phyloP scores from a whole-genome alignment of 176 grass and related monocot species.

The Hyparrhenia diplandra region DNA sequence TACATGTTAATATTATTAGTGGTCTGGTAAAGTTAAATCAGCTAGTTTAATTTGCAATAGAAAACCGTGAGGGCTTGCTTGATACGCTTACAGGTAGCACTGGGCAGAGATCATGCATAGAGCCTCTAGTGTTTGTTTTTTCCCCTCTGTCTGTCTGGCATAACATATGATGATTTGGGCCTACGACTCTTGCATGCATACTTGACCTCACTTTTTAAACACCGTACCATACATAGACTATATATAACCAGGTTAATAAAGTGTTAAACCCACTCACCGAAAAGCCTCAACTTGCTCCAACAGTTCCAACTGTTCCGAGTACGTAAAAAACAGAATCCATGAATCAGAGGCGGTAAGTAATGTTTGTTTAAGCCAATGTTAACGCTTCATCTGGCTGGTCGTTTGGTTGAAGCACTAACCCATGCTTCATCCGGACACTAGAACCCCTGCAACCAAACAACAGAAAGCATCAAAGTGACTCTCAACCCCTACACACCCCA shows the following conservation, averaged over 20 bases:
- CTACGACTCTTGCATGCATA: slow-evolving; percentile 15
- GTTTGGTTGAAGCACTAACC: slow-evolving; percentile 37
- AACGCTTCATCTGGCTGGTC: slow-evolving; percentile 39
- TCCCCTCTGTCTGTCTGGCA: neutral
- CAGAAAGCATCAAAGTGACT: slow-evolving; percentile 41
- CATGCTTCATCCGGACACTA: neutral
- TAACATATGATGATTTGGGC: slow-evolving; percentile 22
- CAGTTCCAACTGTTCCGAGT: slow-evolving; percentile 13
- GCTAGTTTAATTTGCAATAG: too few relatives aligned
- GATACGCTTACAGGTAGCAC: slow-evolving; percentile 13
- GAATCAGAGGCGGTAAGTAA: slow-evolving; percentile 4
- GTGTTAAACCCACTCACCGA: slow-evolving; percentile 18
- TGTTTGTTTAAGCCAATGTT: slow-evolving; percentile 25
- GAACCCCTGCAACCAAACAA: slow-evolving; percentile 37
- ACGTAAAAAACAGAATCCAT: slow-evolving; percentile 48
- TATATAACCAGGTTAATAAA: slow-evolving; percentile 20
- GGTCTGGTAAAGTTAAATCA: neutral
- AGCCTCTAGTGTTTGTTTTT: slow-evolving; percentile 20
- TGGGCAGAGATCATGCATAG: slow-evolving; percentile 23
- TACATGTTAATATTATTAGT: neutral
- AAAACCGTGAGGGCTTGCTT: neutral
- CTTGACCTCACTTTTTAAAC: slow-evolving; percentile 37
- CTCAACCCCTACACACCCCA: slow-evolving; percentile 35
- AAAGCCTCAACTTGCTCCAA: slow-evolving; percentile 42
- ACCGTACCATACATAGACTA: neutral